Conservation (phyloP, 2,329 filamentous ascomycete species). For the Anthostomella pinea region DNA sequence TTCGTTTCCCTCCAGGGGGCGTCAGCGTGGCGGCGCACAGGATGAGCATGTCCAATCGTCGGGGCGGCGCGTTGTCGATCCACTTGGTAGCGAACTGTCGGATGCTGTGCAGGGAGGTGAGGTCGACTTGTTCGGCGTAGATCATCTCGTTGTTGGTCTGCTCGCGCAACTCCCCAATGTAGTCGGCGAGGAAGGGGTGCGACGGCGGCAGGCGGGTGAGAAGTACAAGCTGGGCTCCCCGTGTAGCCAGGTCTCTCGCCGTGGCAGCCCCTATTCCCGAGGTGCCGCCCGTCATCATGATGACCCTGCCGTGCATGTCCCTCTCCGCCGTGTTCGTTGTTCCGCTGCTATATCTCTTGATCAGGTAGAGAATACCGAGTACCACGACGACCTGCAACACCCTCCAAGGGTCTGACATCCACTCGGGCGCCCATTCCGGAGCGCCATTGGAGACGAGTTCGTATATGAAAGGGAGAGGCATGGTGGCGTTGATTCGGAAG, state of each 20-base stretch:
- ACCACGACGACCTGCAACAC: constrained; percentile 39
- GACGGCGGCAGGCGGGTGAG: constrained; percentile 78
- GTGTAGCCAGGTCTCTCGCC: constrained; percentile 68
- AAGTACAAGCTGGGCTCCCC: constrained; percentile 87
- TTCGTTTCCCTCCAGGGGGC: constrained; percentile 59
- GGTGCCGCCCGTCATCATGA: constrained; percentile 92
- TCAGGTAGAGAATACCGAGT: constrained; percentile 38
- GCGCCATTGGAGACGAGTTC: constrained; percentile 46
- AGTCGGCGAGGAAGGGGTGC: constrained; percentile 88
- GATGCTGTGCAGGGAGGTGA: constrained; percentile 84
- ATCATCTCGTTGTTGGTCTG: constrained; percentile 80
- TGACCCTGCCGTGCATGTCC: constrained; percentile 87
- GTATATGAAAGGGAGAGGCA: constrained; percentile 46
- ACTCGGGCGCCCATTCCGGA: constrained; percentile 46
- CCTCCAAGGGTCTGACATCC: constrained; percentile 36
- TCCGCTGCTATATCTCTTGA: constrained; percentile 78
- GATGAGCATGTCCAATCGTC: constrained; percentile 86
- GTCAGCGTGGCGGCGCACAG: constrained; percentile 80
- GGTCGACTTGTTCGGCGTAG: constrained; percentile 92
- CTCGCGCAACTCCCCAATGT: constrained; percentile 81
- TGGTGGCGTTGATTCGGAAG: constrained; percentile 5
- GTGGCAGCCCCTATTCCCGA: constrained; percentile 84
- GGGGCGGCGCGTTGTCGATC: constrained; percentile 91
- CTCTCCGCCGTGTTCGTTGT: constrained; percentile 71
- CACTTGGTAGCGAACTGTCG: constrained; percentile 93